These are phyloP conservation scores for Trametes coccinea DNA, from an alignment of 768 basidiomycete species.

Conservation along the genomic window DNA sequence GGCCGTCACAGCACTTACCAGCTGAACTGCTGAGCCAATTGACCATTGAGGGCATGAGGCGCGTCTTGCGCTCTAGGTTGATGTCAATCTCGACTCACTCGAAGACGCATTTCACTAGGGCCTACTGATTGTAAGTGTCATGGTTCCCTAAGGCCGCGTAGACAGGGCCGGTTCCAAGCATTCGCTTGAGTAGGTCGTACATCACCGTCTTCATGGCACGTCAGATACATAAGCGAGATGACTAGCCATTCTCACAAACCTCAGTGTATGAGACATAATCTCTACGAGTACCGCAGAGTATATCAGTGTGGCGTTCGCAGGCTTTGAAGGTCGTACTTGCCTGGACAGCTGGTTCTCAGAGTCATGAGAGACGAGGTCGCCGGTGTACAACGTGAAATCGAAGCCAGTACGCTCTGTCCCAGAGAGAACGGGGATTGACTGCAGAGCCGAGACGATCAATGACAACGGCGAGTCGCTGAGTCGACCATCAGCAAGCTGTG, in stretches of 20 bases:
- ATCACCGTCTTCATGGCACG: slow-evolving; percentile 51
- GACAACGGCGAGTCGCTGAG: slow-evolving; percentile 63
- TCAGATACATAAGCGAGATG: background rate
- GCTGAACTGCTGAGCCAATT: slow-evolving; percentile 60
- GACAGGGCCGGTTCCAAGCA: slow-evolving; percentile 66
- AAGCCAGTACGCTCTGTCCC: slow-evolving; percentile 63
- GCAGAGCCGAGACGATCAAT: slow-evolving; percentile 56
- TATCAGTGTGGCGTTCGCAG: too few relatives aligned
- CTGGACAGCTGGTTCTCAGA: slow-evolving; percentile 61
- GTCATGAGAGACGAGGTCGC: slow-evolving; percentile 76
- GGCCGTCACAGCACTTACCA: slow-evolving; percentile 42
- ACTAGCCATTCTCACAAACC: slow-evolving; percentile 35
- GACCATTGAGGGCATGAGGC: slow-evolving; percentile 54
- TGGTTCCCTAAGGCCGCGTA: slow-evolving; percentile 80
- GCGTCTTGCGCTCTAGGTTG: slow-evolving; percentile 56
- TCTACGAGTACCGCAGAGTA: slow-evolving; percentile 33
- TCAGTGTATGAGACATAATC: slow-evolving; percentile 63
- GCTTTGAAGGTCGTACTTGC: slow-evolving; percentile 33
- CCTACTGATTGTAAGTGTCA: slow-evolving; percentile 68
- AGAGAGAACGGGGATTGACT: slow-evolving; percentile 67
- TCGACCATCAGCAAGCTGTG: background rate
- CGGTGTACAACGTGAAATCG: slow-evolving; percentile 67
- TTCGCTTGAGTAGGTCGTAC: slow-evolving; percentile 64
- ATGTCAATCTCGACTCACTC: background rate
- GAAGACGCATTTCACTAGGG: background rate